These are phyloP conservation scores for Tilletiopsis washingtonensis DNA, from an alignment of 1,284 basidiomycete genomes.

Conservation along the genomic window DNA sequence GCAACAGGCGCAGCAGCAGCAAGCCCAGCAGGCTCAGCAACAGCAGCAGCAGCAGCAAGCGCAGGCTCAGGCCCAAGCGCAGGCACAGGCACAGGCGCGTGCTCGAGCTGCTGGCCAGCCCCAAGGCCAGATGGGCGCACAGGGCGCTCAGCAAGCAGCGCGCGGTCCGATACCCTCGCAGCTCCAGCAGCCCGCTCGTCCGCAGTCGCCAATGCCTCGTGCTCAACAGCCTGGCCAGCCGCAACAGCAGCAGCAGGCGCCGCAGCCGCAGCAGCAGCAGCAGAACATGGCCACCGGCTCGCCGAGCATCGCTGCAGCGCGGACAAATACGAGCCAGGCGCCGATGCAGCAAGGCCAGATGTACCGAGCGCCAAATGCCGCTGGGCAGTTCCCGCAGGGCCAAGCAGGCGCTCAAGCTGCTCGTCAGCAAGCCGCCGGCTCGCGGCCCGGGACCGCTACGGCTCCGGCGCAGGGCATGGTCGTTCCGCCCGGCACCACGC, in stretches of 20 bases:
- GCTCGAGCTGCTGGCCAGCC: not conserved
- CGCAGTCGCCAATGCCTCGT: not conserved
- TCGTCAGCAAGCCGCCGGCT: not conserved
- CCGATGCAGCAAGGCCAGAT: not conserved
- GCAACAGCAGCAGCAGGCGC: not conserved
- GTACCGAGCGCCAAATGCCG: not conserved
- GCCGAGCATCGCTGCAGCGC: not conserved
- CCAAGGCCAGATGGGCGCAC: not conserved
- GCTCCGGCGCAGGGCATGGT: not conserved
- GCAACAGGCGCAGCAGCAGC: constrained; percentile 7
- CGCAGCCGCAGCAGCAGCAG: not conserved
- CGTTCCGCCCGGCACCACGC: no score
- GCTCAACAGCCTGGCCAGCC: not conserved
- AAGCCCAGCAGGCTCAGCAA: constrained; percentile 6
- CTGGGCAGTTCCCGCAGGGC: not conserved
- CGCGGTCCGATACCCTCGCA: not conserved
- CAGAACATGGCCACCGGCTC: not conserved
- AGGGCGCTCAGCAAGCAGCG: not conserved
- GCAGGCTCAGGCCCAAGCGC: no score
- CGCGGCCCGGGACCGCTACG: not conserved
- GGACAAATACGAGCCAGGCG: not conserved
- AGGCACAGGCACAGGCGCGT: no score
- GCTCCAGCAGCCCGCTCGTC: not conserved
- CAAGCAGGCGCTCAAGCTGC: not conserved
- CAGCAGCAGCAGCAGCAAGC: not conserved